Base-by-base conservation (phyloP, 225 moss, liverwort and hornwort genomes). In the Takakia lepidozioides region DNA sequence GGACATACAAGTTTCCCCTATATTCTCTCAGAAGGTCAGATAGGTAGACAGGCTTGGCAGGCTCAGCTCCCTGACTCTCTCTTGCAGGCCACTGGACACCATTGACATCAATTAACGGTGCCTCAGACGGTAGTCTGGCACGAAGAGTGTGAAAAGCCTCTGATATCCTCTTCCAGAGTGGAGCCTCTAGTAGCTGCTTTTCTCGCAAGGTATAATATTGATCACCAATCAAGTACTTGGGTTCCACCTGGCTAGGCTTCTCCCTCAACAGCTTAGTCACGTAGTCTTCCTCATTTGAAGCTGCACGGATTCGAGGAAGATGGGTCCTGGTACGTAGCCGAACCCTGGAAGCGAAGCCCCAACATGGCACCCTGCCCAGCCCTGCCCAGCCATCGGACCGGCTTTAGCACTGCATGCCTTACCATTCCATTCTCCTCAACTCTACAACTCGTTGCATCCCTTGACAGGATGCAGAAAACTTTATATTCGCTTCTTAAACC, bases 1-100 rank as follows among this genome's bases (percentile, higher is more conserved):
- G 95, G 27, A 98, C 82, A 56, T 80, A 98, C 60, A 98, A 58
- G 55, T 85, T 83, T 13, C 95, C 95, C 52, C 75, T 75, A 24
- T 87, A 87, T 25, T 77, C 82, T 27, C 95, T 87, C 30, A 98
- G 82, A 17, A 98, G 82, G 46, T 91, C 90, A 2, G 91, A 65
- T 45, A 98, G 82, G 42, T 87, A 87, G 16, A 98, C 82, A 22
- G 82, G 56, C 14, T 54, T 68, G 14, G 53, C 34, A 22, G 63
- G 28, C 3, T 43, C 29, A 37, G 34, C 66, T 22, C 20, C 49
- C 27, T 58, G 49, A 38, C 46, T 59, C 24, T 71, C 46, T 4
- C 18, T 43, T 34, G 55, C 11, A 19, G 49, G 40, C 21, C 46
- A 13, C 57, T 52, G 46, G 7, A 19, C 20, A 19, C 62, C 61